A percentile compares a stretch with the other conserved stretches of the same genome.
Conservation (phyloP, 306 rosid species). For the Cyamopsis tetragonoloba region DNA sequence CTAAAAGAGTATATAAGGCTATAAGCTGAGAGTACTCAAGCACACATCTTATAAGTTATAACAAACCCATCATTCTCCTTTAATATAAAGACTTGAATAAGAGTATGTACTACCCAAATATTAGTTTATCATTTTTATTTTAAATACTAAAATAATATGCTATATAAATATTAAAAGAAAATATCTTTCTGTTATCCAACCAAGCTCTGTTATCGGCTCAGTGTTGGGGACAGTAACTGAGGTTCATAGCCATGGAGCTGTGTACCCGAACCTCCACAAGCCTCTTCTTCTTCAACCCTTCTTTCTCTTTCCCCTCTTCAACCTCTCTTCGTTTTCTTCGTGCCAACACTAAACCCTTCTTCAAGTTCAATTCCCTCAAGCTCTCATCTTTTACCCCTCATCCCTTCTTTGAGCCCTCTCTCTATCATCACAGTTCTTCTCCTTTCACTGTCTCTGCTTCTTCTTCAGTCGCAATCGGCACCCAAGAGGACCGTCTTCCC, state of each 20-base stretch:
- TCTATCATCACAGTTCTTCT: conserved; percentile 15
- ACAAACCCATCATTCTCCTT: too few relatives aligned
- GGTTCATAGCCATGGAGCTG: conserved; percentile 51
- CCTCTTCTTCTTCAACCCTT: conserved; percentile 29
- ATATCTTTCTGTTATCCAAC: conserved; percentile 17
- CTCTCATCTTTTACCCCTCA: conserved; percentile 32
- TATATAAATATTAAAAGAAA: too few relatives aligned
- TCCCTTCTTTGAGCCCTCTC: conserved; percentile 29
- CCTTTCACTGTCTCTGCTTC: conserved; percentile 44
- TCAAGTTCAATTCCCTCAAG: conserved; percentile 22
- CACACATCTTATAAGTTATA: too few relatives aligned
- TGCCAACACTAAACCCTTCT: background rate
- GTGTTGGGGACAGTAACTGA: background rate
- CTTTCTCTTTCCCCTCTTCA: conserved; percentile 13
- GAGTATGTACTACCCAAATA: too few relatives aligned
- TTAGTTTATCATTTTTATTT: too few relatives aligned
- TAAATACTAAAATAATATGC: too few relatives aligned
- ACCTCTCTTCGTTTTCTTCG: conserved; percentile 21
- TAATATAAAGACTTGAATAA: too few relatives aligned
- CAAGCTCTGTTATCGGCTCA: background rate
- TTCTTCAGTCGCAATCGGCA: conserved; percentile 37
- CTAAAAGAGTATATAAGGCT: too few relatives aligned
- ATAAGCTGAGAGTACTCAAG: too few relatives aligned
- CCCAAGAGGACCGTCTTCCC: conserved; percentile 55
- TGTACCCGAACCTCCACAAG: conserved; percentile 43